These are phyloP conservation scores for Solanum sitiens DNA, from an alignment of 257 asterid genomes.

Conservation along the genomic window DNA sequence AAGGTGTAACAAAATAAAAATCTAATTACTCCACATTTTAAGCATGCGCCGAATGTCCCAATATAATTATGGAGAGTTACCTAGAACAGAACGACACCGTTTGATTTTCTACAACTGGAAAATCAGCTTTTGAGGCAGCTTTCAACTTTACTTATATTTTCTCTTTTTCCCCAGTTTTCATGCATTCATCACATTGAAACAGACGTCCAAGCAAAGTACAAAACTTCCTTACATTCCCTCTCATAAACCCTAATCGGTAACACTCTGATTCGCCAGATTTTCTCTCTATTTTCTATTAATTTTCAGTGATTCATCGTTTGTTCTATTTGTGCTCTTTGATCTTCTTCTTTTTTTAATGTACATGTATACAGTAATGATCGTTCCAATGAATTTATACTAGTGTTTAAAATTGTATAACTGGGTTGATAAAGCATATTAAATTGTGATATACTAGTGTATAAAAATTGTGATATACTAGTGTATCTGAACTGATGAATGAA, in stretches of 20 bases:
- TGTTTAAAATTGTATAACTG: neutral
- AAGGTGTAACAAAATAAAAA: neutral
- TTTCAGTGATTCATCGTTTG: neutral
- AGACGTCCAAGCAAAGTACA: neutral
- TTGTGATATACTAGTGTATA: neutral
- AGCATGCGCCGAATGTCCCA: neutral
- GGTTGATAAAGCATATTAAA: neutral
- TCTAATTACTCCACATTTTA: neutral
- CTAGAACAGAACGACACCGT: neutral
- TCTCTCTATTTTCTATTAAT: neutral
- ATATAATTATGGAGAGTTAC: neutral
- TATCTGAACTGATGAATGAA: neutral
- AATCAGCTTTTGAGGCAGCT: neutral
- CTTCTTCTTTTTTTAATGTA: neutral
- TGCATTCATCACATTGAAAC: neutral
- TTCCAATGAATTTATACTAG: neutral
- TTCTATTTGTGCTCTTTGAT: neutral
- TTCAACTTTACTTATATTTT: neutral
- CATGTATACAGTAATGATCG: neutral
- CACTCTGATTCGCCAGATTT: neutral
- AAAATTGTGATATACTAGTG: neutral
- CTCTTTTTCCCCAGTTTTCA: neutral
- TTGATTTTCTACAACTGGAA: neutral
- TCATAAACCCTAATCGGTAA: neutral
- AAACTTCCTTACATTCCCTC: neutral